Percentiles rank a stretch among this genome's conserved stretches.
These are phyloP conservation scores for Pseudopithomyces maydicus DNA, from an alignment of 2,329 filamentous ascomycete genomes.

Conservation along the genomic window DNA sequence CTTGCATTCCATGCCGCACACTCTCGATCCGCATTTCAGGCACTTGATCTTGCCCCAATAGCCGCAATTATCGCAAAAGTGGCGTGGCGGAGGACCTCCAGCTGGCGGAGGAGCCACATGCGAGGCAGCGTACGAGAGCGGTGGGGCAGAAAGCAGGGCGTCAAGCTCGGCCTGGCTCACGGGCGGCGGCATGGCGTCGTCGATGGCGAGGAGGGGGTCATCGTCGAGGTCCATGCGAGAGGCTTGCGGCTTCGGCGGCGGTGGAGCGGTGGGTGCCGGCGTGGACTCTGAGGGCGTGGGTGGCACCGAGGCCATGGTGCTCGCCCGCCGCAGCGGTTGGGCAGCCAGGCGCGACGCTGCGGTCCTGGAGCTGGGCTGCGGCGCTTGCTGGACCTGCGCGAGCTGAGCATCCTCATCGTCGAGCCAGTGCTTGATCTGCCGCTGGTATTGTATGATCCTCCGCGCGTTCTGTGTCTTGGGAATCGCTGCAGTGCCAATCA, in stretches of 20 bases:
- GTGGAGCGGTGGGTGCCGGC: slow-evolving; percentile 20
- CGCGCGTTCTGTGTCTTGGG: slow-evolving; percentile 67
- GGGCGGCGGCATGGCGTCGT: slow-evolving; percentile 61
- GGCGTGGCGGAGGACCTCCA: slow-evolving; percentile 57
- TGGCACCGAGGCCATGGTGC: slow-evolving; percentile 30
- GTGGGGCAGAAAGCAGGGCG: slow-evolving; percentile 65
- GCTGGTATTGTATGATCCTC: slow-evolving; percentile 78
- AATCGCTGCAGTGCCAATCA: slow-evolving; percentile 16
- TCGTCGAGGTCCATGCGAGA: slow-evolving; percentile 23
- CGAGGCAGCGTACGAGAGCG: slow-evolving; percentile 71
- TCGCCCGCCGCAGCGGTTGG: slow-evolving; percentile 26
- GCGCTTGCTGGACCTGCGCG: slow-evolving; percentile 54
- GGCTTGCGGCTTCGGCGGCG: slow-evolving; percentile 6
- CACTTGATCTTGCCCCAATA: slow-evolving; percentile 81
- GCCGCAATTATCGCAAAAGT: slow-evolving; percentile 79
- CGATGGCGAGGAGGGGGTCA: slow-evolving; percentile 61
- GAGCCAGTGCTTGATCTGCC: slow-evolving; percentile 82
- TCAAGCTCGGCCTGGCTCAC: slow-evolving; percentile 67
- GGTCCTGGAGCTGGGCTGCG: slow-evolving; percentile 21
- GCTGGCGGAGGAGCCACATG: slow-evolving; percentile 48
- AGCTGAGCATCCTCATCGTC: slow-evolving; percentile 74
- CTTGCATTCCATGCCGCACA: slow-evolving; percentile 79
- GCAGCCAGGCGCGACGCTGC: slow-evolving; percentile 17
- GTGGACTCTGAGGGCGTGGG: slow-evolving; percentile 34
- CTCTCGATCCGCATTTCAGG: slow-evolving; percentile 75